These are phyloP conservation scores for Alnus glutinosa DNA, from an alignment of 306 rosid genomes.

Conservation along the genomic window DNA sequence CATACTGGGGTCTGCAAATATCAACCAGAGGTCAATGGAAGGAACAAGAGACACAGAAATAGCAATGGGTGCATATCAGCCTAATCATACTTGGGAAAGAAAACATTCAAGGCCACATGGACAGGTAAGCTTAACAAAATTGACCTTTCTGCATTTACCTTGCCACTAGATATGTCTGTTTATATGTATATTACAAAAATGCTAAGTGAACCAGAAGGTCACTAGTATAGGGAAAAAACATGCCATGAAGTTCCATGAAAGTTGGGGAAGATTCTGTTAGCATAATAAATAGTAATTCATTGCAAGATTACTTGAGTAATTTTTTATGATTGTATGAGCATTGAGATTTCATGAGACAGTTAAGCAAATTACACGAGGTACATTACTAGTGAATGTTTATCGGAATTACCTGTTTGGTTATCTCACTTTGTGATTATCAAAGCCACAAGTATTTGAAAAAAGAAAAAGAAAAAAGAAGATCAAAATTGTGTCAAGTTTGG, in stretches of 20 bases:
- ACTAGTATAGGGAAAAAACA: not conserved
- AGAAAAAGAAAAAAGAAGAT: not conserved
- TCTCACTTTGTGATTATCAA: not conserved
- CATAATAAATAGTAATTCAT: not conserved
- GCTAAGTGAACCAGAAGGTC: not conserved
- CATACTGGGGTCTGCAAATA: conserved; percentile 85
- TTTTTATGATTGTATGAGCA: not conserved
- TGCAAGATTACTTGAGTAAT: not conserved
- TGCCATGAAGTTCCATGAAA: not conserved
- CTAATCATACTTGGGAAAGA: conserved; percentile 64
- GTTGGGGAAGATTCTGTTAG: not conserved
- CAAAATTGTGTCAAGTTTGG: not conserved
- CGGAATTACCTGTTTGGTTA: not conserved
- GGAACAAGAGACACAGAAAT: conserved; percentile 95
- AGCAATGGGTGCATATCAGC: conserved; percentile 92
- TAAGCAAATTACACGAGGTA: not conserved
- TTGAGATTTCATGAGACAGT: not conserved
- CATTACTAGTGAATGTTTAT: not conserved
- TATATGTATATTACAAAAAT: not conserved
- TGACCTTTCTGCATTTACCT: not conserved
- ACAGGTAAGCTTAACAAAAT: conserved; percentile 49
- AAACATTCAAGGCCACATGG: conserved; percentile 62
- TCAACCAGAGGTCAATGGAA: conserved; percentile 82
- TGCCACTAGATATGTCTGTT: not conserved
- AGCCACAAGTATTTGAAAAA: not conserved